These are phyloP conservation scores for Alternaria novae-zelandiae DNA, from an alignment of 2,329 filamentous ascomycete genomes.

Conservation along the genomic window DNA sequence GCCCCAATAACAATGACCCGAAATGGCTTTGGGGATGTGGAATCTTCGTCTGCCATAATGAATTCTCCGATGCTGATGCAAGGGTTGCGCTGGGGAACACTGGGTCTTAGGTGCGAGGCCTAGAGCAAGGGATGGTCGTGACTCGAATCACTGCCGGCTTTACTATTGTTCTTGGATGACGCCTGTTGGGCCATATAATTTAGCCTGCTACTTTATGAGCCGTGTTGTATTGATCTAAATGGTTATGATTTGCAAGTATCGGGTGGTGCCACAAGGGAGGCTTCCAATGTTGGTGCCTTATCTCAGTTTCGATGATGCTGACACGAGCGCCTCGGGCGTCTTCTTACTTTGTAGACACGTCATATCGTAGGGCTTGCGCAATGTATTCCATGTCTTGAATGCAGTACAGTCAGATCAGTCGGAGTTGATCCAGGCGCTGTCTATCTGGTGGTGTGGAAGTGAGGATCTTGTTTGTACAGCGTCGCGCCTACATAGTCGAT, in stretches of 20 bases:
- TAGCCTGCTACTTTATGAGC: neutral
- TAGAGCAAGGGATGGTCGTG: neutral
- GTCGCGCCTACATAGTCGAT: neutral
- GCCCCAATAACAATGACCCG: conserved; percentile 26
- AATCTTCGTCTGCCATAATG: neutral
- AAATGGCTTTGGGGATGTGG: conserved; percentile 13
- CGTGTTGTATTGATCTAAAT: neutral
- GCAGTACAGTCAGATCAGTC: neutral
- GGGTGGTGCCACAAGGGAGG: neutral
- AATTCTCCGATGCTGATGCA: neutral
- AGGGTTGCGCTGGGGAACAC: neutral
- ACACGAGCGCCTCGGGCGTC: neutral
- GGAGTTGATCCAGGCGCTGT: neutral
- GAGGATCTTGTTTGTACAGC: neutral
- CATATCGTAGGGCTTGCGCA: neutral
- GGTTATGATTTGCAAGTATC: neutral
- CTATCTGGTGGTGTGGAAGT: neutral
- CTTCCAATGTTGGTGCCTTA: neutral
- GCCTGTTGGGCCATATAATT: neutral
- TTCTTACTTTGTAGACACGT: neutral
- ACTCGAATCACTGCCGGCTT: neutral
- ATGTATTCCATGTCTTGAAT: neutral
- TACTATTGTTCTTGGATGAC: neutral
- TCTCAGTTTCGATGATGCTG: neutral
- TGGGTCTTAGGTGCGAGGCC: neutral